phyloP scores from a whole-genome alignment of 108 stramenopile species.

The Parietichytrium sp. region DNA sequence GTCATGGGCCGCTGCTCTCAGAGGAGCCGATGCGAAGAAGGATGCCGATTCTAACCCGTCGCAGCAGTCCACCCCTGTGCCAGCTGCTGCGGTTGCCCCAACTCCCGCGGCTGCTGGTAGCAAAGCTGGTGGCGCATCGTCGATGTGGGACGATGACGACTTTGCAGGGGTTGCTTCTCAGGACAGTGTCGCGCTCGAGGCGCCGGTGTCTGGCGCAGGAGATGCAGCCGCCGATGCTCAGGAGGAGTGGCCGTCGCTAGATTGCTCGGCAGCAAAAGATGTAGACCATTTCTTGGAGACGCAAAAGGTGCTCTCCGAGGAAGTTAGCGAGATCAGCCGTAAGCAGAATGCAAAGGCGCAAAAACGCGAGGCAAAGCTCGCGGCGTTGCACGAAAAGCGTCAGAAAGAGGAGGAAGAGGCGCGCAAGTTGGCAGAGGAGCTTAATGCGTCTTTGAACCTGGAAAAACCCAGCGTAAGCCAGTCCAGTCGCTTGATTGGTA shows the following conservation, averaged over 20 bases:
- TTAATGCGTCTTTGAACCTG: neutral
- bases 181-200: neutral
- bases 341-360: slow-evolving; percentile 20
- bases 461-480: neutral
- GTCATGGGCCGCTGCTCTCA: slow-evolving; percentile 5
- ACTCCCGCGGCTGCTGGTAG: neutral
- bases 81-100: neutral
- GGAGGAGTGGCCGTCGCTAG: slow-evolving; percentile 33
- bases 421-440: neutral
- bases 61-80: neutral
- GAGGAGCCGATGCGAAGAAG: neutral
- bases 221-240: neutral
- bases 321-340: neutral
- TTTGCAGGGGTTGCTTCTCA: neutral
- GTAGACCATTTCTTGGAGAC: neutral
- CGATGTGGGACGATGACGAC: slow-evolving; percentile 39
- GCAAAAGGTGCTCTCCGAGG: neutral
- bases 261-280: neutral
- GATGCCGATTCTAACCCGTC: too few relatives aligned
- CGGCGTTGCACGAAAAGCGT: slow-evolving; percentile 64
- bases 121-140: neutral
- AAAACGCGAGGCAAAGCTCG: neutral
- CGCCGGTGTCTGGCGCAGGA: neutral
- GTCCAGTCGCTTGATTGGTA: neutral
- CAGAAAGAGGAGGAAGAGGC: slow-evolving; percentile 45